Evolutionary conservation across 495 filamentous ascomycete genomes (phyloP), one percentile per base, ranked within the genome.

Genomic region (Arthonia radiata): DNA sequence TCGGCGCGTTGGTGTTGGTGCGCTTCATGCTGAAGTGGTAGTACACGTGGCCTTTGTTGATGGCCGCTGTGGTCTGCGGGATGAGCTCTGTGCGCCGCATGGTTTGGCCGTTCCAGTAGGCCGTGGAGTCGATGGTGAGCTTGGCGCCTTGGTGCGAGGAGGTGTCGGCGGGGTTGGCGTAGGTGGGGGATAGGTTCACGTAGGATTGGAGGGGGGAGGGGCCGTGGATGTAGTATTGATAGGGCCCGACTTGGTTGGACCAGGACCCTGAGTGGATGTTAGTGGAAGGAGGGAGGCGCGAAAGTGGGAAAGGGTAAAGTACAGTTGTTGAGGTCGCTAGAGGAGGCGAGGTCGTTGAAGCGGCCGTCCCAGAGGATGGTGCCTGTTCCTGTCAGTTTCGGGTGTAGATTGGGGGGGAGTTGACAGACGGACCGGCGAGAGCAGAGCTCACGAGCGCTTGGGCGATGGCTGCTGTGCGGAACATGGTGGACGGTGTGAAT

Each of bases 191-290:
- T 1, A 71, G 49, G 32, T 58, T 64, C 27, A 74, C 56, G 34
- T 74, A 72, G 27, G 59, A 36, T 10, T 52, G 48, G 2, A 68
- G 62, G 2, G 43, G 19, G 12, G 50, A 57, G 5, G 45, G 39
- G 3, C 68, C 68, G 49, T 74, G 62, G 44, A 75, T 77, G 47
- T 77, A 75, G 54, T 71, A 75, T 38, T 75, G 67, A 44, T 64
- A 77, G 1, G 65, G 59, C 2, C 64, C 64, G 33, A 71, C 61
- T 45, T 70, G 60, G 41, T 61, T 64, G 0, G 48, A 47, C 61
- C 62, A 77, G 8, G 59, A 65, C 71, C 68, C 34, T 41, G 18
- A 7, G 8, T n/a, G n/a, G 13, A 8, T 13, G 19, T 32, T 25
- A 37, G 26, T 19, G 3, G 12, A 23, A 23, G n/a, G 17, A 23